Evolutionary conservation across 768 basidiomycete genomes (phyloP).

Genomic region (Rhizopogon sp.): DNA sequence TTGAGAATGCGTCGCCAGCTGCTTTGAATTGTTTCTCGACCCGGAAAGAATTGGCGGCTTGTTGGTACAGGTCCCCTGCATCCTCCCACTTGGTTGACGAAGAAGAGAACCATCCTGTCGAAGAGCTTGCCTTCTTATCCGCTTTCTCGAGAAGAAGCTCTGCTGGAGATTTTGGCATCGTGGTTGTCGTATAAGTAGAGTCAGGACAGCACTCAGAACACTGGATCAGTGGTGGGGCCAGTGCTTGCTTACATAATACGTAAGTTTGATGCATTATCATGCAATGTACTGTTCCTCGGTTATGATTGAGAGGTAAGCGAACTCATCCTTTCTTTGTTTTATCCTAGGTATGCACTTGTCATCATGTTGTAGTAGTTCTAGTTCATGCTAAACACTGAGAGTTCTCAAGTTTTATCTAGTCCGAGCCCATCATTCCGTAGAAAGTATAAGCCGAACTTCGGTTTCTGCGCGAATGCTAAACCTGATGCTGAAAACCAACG

Average conservation of each 20-base stretch:
- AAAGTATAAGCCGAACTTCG: no score
- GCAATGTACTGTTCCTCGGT: no score
- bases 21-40: conserved; percentile 90
- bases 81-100: conserved; percentile 85
- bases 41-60: conserved; percentile 91
- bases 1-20: conserved; percentile 86
- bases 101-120: conserved; percentile 85
- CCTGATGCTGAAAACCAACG: conserved; percentile 2
- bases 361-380: no score
- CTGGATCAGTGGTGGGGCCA: no score
- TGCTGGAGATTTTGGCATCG: conserved; percentile 75
- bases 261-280: no score
- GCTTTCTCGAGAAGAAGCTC: conserved; percentile 79
- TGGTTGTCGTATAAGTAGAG: conserved; percentile 31
- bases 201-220: neutral
- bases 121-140: conserved; percentile 86
- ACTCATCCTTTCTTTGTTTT: no score
- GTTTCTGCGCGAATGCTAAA: conserved; percentile 5
- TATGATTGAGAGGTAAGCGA: no score
- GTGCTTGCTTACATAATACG: conserved; percentile 5
- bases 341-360: no score
- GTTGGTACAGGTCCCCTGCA: conserved; percentile 91
- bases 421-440: no score
- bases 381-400: no score
- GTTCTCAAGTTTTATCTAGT: no score